phyloP scores from a whole-genome alignment of 441 rosid genomes.

The Metrosideros polymorpha region DNA sequence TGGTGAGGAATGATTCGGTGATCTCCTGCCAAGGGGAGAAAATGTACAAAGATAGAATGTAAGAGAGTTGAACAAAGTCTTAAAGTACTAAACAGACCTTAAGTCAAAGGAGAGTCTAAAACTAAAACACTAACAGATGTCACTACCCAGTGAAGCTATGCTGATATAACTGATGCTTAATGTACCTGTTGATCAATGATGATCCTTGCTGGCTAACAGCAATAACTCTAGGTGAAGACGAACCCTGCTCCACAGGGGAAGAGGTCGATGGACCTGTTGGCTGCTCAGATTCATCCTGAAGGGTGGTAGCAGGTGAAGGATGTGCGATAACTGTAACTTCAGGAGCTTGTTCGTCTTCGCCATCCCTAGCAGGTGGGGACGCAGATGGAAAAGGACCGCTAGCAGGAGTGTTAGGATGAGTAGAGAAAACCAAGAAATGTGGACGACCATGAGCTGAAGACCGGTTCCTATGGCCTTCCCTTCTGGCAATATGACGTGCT shows the following conservation, averaged over 20 bases:
- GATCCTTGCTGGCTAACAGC: constrained; percentile 19
- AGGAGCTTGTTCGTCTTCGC: constrained; percentile 38
- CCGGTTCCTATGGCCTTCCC: constrained; percentile 79
- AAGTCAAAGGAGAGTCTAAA: background rate
- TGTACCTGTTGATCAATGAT: constrained; percentile 38
- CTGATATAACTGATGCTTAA: background rate
- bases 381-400: constrained; percentile 23
- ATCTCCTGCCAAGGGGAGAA: constrained; percentile 18
- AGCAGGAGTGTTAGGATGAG: constrained; percentile 42
- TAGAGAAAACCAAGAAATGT: constrained; percentile 65
- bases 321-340: constrained; percentile 22
- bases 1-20: constrained; percentile 46
- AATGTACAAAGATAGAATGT: background rate
- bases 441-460: constrained; percentile 63
- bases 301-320: constrained; percentile 25
- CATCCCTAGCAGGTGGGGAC: constrained; percentile 48
- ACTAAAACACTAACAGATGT: background rate
- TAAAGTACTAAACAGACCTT: background rate
- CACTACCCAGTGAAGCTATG: background rate
- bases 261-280: constrained; percentile 16
- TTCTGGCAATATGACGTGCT: constrained; percentile 61
- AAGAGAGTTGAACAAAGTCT: background rate
- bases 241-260: constrained; percentile 25
- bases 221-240: constrained; percentile 31
- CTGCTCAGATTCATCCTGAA: constrained; percentile 37